These are phyloP conservation scores for Claviceps maximensis DNA, from an alignment of 2,329 filamentous ascomycete species.

Conservation along the genomic window DNA sequence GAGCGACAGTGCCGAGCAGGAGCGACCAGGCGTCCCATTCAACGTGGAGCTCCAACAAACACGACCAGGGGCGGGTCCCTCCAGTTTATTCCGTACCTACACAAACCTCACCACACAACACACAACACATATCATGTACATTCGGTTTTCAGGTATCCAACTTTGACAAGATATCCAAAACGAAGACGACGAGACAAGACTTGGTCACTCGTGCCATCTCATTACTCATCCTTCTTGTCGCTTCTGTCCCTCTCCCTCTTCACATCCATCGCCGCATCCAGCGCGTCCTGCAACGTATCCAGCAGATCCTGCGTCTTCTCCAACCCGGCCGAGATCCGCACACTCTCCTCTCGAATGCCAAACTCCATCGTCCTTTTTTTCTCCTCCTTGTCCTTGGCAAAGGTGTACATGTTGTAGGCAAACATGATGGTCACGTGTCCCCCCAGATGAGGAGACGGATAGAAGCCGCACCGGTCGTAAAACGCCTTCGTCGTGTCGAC, in stretches of 20 bases:
- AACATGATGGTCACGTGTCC: conserved; percentile 37
- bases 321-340: conserved; percentile 34
- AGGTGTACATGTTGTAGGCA: conserved; percentile 33
- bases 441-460: conserved; percentile 39
- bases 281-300: conserved; percentile 17
- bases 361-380: conserved; percentile 23
- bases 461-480: conserved; percentile 34
- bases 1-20: no score
- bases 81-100: no score
- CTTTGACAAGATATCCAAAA: no score
- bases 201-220: no score
- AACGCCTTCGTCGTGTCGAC: conserved; percentile 29
- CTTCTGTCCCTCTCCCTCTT: conserved; percentile 6
- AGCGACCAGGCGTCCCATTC: no score
- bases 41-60: no score
- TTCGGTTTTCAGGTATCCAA: no score
- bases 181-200: no score
- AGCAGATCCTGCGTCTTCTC: conserved; percentile 30
- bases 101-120: no score
- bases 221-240: no score
- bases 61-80: no score
- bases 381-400: conserved; percentile 24
- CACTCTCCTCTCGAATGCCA: conserved; percentile 26
- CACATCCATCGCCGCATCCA: conserved; percentile 7
- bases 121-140: no score